A percentile compares a stretch with the other conserved stretches of the same genome.
Conservation (phyloP, 495 filamentous ascomycete genomes). For the Trichocladium uniseriatum region DNA sequence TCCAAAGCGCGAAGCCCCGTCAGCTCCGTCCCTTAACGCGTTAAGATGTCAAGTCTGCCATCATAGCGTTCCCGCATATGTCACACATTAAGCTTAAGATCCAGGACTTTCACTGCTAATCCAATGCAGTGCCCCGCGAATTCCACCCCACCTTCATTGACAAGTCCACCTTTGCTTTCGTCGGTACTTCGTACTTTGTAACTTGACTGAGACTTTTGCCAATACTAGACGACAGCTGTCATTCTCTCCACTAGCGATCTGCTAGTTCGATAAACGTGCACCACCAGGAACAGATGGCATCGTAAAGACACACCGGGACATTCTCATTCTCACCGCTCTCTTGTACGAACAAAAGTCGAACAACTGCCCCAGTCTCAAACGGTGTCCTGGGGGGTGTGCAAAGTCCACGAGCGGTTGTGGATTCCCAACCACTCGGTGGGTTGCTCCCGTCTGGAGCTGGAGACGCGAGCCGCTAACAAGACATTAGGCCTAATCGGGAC, state of each 20-base stretch:
- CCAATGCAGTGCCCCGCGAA: slow-evolving; percentile 16
- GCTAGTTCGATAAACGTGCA: background rate
- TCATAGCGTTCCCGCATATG: background rate
- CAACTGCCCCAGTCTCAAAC: background rate
- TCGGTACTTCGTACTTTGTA: no score
- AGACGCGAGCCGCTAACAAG: slow-evolving; percentile 13
- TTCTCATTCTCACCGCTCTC: slow-evolving; percentile 16
- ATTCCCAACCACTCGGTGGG: slow-evolving; percentile 17
- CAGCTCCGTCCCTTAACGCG: slow-evolving; percentile 2
- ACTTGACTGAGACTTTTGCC: no score
- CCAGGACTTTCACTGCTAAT: slow-evolving; percentile 3
- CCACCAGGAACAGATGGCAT: background rate
- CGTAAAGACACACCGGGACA: background rate
- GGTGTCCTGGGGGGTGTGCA: background rate
- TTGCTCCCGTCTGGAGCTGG: slow-evolving; percentile 11
- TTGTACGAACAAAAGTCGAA: background rate
- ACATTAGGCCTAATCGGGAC: slow-evolving; percentile 13
- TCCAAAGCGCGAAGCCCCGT: background rate
- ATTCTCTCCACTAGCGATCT: background rate
- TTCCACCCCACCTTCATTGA: slow-evolving; percentile 10
- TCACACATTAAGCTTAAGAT: slow-evolving; percentile 4
- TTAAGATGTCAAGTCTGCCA: background rate
- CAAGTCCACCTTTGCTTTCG: slow-evolving; percentile 1
- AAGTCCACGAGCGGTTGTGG: slow-evolving; percentile 3
- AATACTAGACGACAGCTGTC: slow-evolving; percentile 12